These are phyloP conservation scores for Aspergillus pseudotamarii DNA, from an alignment of 2,329 filamentous ascomycete genomes.

Conservation along the genomic window DNA sequence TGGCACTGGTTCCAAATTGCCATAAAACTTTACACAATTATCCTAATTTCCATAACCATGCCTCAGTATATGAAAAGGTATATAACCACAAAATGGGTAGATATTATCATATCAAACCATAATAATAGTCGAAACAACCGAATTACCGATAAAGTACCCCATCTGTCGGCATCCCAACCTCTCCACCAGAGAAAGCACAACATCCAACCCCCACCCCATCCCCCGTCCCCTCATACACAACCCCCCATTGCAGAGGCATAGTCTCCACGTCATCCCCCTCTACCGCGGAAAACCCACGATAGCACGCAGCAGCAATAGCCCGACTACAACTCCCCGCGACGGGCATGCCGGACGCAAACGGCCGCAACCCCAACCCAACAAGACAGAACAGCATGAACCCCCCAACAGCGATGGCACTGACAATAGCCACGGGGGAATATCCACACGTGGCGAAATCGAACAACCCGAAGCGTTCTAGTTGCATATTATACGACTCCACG, in stretches of 20 bases:
- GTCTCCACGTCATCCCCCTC: not conserved
- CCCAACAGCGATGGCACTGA: conserved; percentile 18
- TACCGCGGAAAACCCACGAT: conserved; percentile 14
- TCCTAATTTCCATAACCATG: too few species aligned
- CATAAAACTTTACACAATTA: too few species aligned
- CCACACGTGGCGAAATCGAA: conserved; percentile 11
- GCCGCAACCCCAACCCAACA: conserved; percentile 16
- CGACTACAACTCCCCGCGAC: conserved; percentile 34
- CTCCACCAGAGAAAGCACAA: not conserved
- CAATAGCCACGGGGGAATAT: conserved; percentile 12
- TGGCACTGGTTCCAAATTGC: not conserved
- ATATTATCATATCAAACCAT: not conserved
- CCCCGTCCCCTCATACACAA: not conserved
- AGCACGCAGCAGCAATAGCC: conserved; percentile 37
- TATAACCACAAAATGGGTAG: not conserved
- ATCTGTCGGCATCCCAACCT: not conserved
- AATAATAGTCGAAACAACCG: fast-evolving
- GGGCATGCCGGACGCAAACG: conserved; percentile 26
- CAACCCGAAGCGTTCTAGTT: not conserved
- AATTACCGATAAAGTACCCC: not conserved
- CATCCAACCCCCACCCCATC: not conserved
- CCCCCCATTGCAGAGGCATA: not conserved
- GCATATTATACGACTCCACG: conserved; percentile 27
- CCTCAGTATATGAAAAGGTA: too few species aligned
- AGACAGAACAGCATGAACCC: conserved; percentile 16